Evolutionary conservation across 179 eudicot species (phyloP), one percentile per base, ranked within the genome.

Genomic region (Beta macrorhiza): DNA sequence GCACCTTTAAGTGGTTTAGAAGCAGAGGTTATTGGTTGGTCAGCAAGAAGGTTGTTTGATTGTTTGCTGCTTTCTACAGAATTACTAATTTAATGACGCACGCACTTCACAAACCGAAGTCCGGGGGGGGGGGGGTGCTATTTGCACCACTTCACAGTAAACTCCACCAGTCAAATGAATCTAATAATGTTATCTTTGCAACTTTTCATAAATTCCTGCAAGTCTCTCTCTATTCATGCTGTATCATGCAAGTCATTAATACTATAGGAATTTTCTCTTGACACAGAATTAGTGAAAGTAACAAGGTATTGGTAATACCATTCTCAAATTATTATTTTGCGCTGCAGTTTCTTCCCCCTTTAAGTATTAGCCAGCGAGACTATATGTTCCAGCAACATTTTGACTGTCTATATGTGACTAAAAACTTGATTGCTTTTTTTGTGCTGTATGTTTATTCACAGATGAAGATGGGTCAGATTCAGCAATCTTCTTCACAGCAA

Each of bases 401-500:
- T 53, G 71, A 56, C n/a, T 62, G 32, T 25, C 25, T 25, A 25
- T 25, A 25, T 25, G 25, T 25, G 25, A 25, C 0, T 25, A 25
- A 25, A 25, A 25, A 25, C 25, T 25, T 25, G 25, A 25, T 25
- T 25, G 25, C 25, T 25, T 25, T 49, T 25, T 52, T 67, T 51
- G 5, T 80, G 32, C 67, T 75, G 56, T 55, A 14, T 72, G 25
- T 72, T 55, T 80, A 52, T 84, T 72, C 63, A 80, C 90, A 95
- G 98, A 90, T 91, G 92, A 95, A 93, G 90, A 89, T 93, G 90
- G 81, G 88, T 77, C 99, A 95, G 80, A 90, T 92, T 88, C 98
- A 90, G 63, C 98, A 95, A 82, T 87, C 95, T 71, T 87, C 98
- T 81, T 89, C 98, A 76, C 93, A 89, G 87, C 98, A 93, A 84